Evolutionary conservation across 1,139 yeast genomes (phyloP).

Genomic region (Petasospora fabianii): DNA sequence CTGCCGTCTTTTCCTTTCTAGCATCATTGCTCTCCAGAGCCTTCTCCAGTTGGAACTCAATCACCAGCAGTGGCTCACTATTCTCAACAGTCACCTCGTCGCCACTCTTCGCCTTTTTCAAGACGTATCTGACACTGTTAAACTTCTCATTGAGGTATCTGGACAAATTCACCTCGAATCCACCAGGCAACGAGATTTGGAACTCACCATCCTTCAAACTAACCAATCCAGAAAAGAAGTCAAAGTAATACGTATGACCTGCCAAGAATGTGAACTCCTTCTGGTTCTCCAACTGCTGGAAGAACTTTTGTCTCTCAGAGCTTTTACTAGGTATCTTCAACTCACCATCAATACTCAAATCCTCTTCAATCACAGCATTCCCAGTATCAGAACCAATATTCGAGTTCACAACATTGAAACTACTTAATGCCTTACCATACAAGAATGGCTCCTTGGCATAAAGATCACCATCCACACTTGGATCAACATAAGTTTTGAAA

Average conservation of each 20-base stretch:
- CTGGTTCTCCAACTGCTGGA: conserved; percentile 30
- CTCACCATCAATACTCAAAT: conserved; percentile 8
- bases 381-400: conserved; percentile 4
- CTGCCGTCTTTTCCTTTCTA: too few relatives aligned
- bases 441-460: conserved; percentile 57
- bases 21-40: too few relatives aligned
- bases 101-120: conserved; percentile 11
- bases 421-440: conserved; percentile 59
- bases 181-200: conserved; percentile 40
- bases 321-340: conserved; percentile 9
- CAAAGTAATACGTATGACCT: conserved; percentile 35
- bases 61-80: conserved; percentile 20
- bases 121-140: conserved; percentile 22
- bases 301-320: conserved; percentile 31
- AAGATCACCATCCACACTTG: conserved; percentile 61
- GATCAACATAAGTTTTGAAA: conserved; percentile 48
- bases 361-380: conserved; percentile 9
- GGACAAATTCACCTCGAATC: conserved; percentile 39
- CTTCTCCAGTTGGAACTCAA: conserved; percentile 19
- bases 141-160: conserved; percentile 34
- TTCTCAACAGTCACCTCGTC: conserved; percentile 14
- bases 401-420: conserved; percentile 41
- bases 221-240: conserved; percentile 41
- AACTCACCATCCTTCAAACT: conserved; percentile 37
- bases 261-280: conserved; percentile 30